Base-by-base conservation (phyloP, 371 early-diverging fungal genomes). In the Rhizopus stolonifer region DNA sequence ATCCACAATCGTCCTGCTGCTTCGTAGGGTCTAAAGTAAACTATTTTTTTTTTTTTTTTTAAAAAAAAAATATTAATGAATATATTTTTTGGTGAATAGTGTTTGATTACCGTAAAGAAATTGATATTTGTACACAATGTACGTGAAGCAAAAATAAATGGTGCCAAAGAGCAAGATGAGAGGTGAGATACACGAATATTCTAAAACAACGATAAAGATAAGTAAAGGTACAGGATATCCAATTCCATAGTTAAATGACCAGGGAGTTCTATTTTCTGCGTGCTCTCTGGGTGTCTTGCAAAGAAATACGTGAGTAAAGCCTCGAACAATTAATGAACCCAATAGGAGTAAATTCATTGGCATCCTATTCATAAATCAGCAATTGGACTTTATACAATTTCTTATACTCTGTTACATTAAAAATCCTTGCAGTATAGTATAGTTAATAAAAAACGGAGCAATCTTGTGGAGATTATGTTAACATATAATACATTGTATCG, bases 141-240 rank as follows among this genome's bases (percentile, higher is more conserved):
- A 90, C 4, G 86, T 86, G 17, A 90, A 71, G 13, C 77, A 77
- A 68, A 87, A 96, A 64, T 90, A 95, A 1, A 88, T 36, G 0
- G 83, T 70, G 3, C 91, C 91, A 61, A 93, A 89, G 0, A 88
- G 53, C 18, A 94, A 70, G 18, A 94, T 88, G 14, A 95, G 58
- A 0, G 97, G 97, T 42, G 86, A 81, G 24, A 95, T 88, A n/a
- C 85, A 83, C 18, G 91, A 87, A 66, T 96, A 96, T 14, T 87
- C 83, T 50, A 94, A 55, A 13, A 90, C 89, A 49, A 95, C 88
- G n/a, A 88, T 84, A 60, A 93, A 92, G 2, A 94, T 72, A 17
- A 95, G 69, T 22, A 91, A 64, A 40, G 83, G 84, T 5, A 69
- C 70, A 4, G 87, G 86, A 53, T 85, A 85, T 44, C 66, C 83